Evolutionary conservation across 768 basidiomycete genomes (phyloP), one percentile per base, ranked within the genome.

Genomic region (Phanerochaete sordida): DNA sequence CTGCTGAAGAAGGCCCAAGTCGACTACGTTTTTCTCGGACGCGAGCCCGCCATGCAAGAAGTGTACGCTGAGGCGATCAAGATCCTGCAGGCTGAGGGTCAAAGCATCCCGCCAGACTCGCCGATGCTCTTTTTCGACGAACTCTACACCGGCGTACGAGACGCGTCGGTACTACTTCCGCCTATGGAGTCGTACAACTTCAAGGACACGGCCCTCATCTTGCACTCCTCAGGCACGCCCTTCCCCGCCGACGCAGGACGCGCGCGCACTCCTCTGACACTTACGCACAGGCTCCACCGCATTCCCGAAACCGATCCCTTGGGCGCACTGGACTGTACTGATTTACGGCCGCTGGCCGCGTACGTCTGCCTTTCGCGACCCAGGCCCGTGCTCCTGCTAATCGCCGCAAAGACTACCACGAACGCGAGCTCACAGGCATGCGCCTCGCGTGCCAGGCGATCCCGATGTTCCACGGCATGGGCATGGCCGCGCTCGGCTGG

Each of bases 11-110:
- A 65, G 46, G 65, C 57, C 1, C 57, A 58, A 3, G 67, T 66
- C 1, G 56, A 48, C 2, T 62, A 69, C 47, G 23, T 77, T 15
- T 66, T 75, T 5, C 66, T 74, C 43, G 70, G 72, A 3, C 56
- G 57, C 3, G 74, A 75, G 21, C 56, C 58, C 5, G 33, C 71
- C 4, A 68, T 70, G 60, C 56, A 58, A 31, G 60, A 65, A 8
- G 65, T 74, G 9, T 56, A 58, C 3, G 37, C 68, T 1, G 50
- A 56, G 9, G 66, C 72, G 0, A 45, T 74, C 1, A 52, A 63
- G 0, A 59, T 70, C 3, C 57, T 75, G 51, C 1, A 54, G 7
- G 33, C 33, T 1, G 21, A 33, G 6, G 52, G 24, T 3, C 26
- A 24, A 1, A 5, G 1, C 3, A 16, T 56, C 3, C 68, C 66